These are phyloP conservation scores for Musa schizocarpa DNA, from an alignment of 176 grass and related monocot species.

Conservation along the genomic window DNA sequence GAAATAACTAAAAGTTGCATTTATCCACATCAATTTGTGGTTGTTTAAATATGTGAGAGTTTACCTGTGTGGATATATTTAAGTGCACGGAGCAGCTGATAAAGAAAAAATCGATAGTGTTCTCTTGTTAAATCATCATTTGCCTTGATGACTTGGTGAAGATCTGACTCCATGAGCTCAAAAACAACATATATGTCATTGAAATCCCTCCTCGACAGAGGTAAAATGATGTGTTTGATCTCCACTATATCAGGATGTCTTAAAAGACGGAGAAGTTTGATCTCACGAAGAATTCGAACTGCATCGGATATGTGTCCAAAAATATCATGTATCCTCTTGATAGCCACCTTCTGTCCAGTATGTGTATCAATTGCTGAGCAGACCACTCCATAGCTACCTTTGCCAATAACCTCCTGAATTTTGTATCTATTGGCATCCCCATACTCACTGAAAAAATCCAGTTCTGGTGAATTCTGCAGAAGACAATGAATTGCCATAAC, in stretches of 20 bases:
- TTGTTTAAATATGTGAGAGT: background rate
- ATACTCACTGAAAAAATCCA: conserved; percentile 90
- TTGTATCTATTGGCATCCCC: conserved; percentile 68
- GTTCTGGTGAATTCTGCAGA: conserved; percentile 63
- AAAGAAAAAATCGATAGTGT: conserved; percentile 89
- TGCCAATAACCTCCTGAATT: conserved; percentile 82
- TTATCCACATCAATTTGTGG: background rate
- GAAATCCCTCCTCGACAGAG: conserved; percentile 69
- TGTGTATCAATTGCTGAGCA: conserved; percentile 81
- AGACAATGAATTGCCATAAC: background rate
- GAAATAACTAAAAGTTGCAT: background rate
- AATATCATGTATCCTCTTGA: conserved; percentile 84
- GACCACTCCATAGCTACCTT: conserved; percentile 89
- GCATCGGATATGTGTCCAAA: conserved; percentile 84
- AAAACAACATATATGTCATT: conserved; percentile 92
- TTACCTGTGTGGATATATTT: conserved; percentile 96
- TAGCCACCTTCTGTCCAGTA: conserved; percentile 82
- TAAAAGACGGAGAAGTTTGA: conserved; percentile 86
- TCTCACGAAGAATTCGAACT: conserved; percentile 78
- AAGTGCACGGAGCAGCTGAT: conserved; percentile 85
- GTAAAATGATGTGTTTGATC: conserved; percentile 92
- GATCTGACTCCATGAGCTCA: conserved; percentile 89
- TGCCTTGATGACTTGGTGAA: conserved; percentile 97
- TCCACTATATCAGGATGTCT: conserved; percentile 88
- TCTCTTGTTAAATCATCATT: conserved; percentile 95